A percentile compares a stretch with the other conserved stretches of the same genome.
These are phyloP conservation scores for Plenodomus lindquistii DNA, from an alignment of 2,329 filamentous ascomycete species.

Conservation along the genomic window DNA sequence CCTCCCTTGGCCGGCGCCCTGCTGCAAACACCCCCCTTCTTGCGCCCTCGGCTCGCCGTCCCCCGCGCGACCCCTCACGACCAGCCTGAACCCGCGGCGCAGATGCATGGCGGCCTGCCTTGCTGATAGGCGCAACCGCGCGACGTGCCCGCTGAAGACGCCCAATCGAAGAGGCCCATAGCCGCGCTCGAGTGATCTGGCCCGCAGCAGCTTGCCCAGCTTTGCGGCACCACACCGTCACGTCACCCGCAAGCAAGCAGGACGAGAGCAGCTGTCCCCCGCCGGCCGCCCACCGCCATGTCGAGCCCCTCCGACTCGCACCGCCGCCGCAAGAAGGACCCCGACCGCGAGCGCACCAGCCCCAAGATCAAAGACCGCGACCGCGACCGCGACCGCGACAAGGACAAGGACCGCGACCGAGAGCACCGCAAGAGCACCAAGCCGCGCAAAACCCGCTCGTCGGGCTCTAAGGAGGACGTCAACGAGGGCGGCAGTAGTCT, in stretches of 20 bases:
- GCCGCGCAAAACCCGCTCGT: conserved; percentile 37
- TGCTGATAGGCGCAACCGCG: conserved; percentile 39
- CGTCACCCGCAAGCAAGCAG: conserved; percentile 22
- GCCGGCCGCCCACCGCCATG: conserved; percentile 24
- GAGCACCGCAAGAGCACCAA: conserved; percentile 33
- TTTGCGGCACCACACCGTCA: conserved; percentile 19
- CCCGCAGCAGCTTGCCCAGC: conserved; percentile 21
- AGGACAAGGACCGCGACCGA: conserved; percentile 21
- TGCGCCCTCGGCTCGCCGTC: not conserved
- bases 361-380: conserved; percentile 26
- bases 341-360: conserved; percentile 29
- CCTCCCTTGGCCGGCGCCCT: not conserved
- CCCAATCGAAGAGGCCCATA: conserved; percentile 36
- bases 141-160: conserved; percentile 21
- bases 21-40: not conserved
- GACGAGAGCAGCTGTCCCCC: conserved; percentile 7
- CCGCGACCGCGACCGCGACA: conserved; percentile 28
- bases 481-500: conserved; percentile 17
- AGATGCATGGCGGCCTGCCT: conserved; percentile 32
- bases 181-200: conserved; percentile 32
- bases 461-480: conserved; percentile 32
- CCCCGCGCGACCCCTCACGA: not conserved
- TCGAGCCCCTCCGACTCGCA: conserved; percentile 39
- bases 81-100: conserved; percentile 13
- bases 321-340: conserved; percentile 45